Evolutionary conservation across 1,284 basidiomycete species (phyloP), one percentile per base, ranked within the genome.

Genomic region (Malassezia sympodialis): DNA sequence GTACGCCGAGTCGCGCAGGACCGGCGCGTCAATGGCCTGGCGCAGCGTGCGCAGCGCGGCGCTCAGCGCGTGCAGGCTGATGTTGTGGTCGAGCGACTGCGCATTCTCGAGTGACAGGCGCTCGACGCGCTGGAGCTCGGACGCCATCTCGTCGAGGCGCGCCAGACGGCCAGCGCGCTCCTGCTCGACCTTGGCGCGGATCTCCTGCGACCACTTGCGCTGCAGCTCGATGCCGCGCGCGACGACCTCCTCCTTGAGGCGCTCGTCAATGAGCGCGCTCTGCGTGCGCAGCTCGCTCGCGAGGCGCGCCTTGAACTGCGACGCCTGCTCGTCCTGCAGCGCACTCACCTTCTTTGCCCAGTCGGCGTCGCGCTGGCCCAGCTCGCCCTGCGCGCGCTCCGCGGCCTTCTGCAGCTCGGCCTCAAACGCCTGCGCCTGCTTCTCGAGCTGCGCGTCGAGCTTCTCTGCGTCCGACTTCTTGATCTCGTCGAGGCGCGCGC

Each of bases 161-260:
- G 90, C 87, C 10, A 98, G 81, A 58, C 93, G 86, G 17, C 91
- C 91, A 23, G 90, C 90, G 44, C 94, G 88, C 77, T 98, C 94
- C 71, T 90, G 83, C 77, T 99, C 93, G 55, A 98, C 93, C 66
- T 85, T 86, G 60, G 89, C 81, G 78, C 96, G 94, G 80, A 98
- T 86, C 53, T 96, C 90, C 42, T 88, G 84, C 56, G 96, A 87
- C 91, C 93, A 98, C 60, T 88, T 82, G 49, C 90, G 84, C 76
- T 98, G 93, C 42, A 96, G 83, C 78, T 96, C 93, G 66, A 99
- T 90, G 21, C 91, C 93, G 75, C 96, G 91, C 4, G 90, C 86
- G 44, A 96, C 82, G 56, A 98, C 90, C 75, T 94, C 91, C 74
- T 94, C 88, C 74, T 86, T 88, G 60, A 98, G 80, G 43, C 90